These are phyloP conservation scores for Rhynchospora tenuis DNA, from an alignment of 176 grass and related monocot genomes.

Conservation along the genomic window DNA sequence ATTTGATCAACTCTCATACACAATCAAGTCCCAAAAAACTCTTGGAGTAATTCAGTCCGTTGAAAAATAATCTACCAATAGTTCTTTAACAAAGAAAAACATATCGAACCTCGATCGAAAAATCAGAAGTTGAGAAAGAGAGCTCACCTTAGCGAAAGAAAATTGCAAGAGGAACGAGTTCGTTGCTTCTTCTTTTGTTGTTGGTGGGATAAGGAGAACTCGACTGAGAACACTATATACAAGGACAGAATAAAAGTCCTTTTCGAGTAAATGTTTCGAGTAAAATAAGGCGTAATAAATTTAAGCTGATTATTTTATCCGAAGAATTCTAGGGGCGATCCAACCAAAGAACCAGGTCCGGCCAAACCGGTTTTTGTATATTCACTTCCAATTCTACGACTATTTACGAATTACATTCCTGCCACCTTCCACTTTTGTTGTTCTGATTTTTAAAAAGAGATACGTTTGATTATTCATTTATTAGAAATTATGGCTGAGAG, in stretches of 20 bases:
- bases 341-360: not conserved
- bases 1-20: not conserved
- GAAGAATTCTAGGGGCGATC: not conserved
- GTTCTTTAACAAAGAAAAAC: not conserved
- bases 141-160: not conserved
- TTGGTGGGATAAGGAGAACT: not conserved
- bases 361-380: not conserved
- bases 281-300: not conserved
- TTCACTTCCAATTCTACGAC: not conserved
- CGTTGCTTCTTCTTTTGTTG: not conserved
- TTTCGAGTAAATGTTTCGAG: not conserved
- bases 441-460: not conserved
- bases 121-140: not conserved
- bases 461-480: not conserved
- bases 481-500: not conserved
- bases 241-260: not conserved
- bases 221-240: too few relatives aligned
- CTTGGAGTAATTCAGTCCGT: not conserved
- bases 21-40: not conserved
- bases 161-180: not conserved
- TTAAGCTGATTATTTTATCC: not conserved
- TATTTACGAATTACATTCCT: not conserved
- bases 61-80: not conserved
- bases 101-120: not conserved
- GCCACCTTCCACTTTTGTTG: not conserved